phyloP scores from a whole-genome alignment of 768 basidiomycete genomes.

The Asterophora lycoperdoides region DNA sequence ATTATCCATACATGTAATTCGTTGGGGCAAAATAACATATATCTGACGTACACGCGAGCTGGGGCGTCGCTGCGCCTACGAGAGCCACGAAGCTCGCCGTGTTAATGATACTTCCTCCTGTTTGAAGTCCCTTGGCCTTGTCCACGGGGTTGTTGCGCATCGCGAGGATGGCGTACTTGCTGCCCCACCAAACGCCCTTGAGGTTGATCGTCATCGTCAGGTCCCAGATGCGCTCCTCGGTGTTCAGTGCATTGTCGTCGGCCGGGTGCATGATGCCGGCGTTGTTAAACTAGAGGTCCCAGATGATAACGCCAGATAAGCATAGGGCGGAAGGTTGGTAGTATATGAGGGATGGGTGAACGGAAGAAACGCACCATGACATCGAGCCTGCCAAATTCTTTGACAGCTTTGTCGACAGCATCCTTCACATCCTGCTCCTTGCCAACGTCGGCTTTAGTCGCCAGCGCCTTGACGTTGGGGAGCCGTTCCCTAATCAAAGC shows the following conservation, averaged over 20 bases:
- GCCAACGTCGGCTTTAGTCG: conserved; percentile 80
- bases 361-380: conserved; percentile 68
- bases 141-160: conserved; percentile 93
- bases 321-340: too few relatives aligned
- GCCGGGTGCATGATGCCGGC: conserved; percentile 98
- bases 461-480: conserved; percentile 65
- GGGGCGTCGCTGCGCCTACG: conserved; percentile 95
- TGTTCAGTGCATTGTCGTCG: conserved; percentile 94
- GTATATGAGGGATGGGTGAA: too few relatives aligned
- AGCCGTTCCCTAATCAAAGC: conserved; percentile 58
- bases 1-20: background rate
- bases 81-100: conserved; percentile 96
- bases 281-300: conserved; percentile 75
- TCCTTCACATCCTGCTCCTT: conserved; percentile 84
- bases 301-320: background rate
- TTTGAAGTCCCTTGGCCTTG: conserved; percentile 69
- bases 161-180: conserved; percentile 94
- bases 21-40: conserved; percentile 41
- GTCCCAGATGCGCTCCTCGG: conserved; percentile 96
- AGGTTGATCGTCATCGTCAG: conserved; percentile 91
- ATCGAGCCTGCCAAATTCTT: conserved; percentile 90
- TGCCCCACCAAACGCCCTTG: conserved; percentile 99
- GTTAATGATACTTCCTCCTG: conserved; percentile 93
- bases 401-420: conserved; percentile 74
- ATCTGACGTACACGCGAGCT: conserved; percentile 98